Evolutionary conservation across 768 basidiomycete species (phyloP), one percentile per base, ranked within the genome.

Genomic region (Termitomyces heimii): DNA sequence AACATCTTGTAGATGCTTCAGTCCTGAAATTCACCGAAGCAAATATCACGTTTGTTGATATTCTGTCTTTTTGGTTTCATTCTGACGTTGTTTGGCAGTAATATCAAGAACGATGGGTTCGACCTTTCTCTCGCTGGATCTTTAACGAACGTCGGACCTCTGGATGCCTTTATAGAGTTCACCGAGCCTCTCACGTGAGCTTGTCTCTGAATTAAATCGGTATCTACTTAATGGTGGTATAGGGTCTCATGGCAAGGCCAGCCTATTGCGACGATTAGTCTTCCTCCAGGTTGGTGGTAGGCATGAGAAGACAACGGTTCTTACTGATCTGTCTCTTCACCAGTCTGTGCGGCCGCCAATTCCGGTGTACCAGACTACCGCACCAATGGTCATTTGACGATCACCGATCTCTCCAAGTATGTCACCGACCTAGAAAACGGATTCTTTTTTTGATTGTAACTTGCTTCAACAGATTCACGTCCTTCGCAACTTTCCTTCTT

Each of bases 151-250:
- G 68, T 79, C 6, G 88, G 88, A 0, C 86, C 88, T 22, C 74
- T 90, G 51, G 87, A 89, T 70, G 86, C 85, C 3, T 62, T 77
- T 47, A 88, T 90, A 49, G 78, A 79, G 14, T 90, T 89, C 64
- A 71, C 74, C 14, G 82, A 86, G 43, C 85, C 85, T 2, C 70
- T 88, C 45, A 79, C 63, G 82, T 85, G 70, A 53, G 79, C 26
- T 46, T 68, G 42, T 12, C 39, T n/a, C 42, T 32, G 34, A 12
- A 16, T 31, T 5, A 20, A n/a, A 42, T 34, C 32, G 45, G 9
- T 34, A 43, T 32, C 4, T 53, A 13, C 51, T 49, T 43, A 54
- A 54, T 34, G 29, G 14, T 3, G 2, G 12, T 22, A 35, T 53
- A 86, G 83, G 13, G 82, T 89, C 16, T 76, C 71, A 18, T 89